These are phyloP conservation scores for Stephanodiscus triporus DNA, from an alignment of 108 stramenopile genomes.

Conservation along the genomic window DNA sequence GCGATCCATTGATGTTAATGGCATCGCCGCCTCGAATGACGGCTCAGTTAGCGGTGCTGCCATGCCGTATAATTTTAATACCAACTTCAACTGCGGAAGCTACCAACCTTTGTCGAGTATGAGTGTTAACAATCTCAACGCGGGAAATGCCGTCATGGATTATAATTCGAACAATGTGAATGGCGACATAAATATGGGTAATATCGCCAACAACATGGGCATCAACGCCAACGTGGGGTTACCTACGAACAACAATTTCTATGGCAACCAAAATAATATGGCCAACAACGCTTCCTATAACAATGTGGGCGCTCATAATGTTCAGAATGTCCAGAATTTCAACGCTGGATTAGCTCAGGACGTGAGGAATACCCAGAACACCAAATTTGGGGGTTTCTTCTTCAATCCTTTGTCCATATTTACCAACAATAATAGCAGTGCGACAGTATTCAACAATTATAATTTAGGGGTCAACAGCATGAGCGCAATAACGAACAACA, in stretches of 20 bases:
- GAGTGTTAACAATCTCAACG: slow-evolving; percentile 4
- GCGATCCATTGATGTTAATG: background rate
- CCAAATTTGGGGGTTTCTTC: slow-evolving; percentile 19
- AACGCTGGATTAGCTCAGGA: too few species aligned
- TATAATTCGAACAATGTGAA: background rate
- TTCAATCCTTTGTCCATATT: slow-evolving; percentile 28
- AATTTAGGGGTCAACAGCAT: background rate
- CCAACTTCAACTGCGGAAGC: too few species aligned
- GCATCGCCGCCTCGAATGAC: background rate
- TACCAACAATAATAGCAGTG: slow-evolving; percentile 9
- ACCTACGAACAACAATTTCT: background rate
- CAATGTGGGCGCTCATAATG: background rate
- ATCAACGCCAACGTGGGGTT: slow-evolving; percentile 4
- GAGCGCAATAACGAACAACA: background rate
- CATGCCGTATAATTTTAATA: slow-evolving; percentile 5
- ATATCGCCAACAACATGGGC: background rate
- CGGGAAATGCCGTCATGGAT: slow-evolving; percentile 9
- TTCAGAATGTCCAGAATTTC: too few species aligned
- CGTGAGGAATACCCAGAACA: background rate
- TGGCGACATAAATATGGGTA: background rate
- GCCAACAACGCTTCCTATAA: background rate
- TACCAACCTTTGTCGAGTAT: background rate
- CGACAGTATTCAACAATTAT: background rate
- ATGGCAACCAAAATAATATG: slow-evolving; percentile 3
- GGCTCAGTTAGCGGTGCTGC: background rate